Percentiles rank a stretch among this genome's conserved stretches.
Conservation (phyloP, 2,329 filamentous ascomycete species). For the Furcasterigmium furcatum region DNA sequence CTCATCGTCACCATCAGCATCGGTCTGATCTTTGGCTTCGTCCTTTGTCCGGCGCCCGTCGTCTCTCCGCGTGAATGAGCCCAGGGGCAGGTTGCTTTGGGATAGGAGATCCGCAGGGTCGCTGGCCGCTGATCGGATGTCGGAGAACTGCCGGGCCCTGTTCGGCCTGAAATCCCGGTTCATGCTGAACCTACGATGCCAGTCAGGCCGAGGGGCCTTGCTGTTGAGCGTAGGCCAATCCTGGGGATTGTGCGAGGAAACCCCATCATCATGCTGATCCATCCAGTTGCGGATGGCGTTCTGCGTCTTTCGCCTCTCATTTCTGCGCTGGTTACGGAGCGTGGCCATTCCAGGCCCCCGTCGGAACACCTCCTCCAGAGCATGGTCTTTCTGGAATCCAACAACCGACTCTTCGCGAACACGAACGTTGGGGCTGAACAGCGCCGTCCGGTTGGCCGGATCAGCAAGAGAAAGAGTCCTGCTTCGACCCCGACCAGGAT, state of each 20-base stretch:
- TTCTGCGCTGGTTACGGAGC: slow-evolving; percentile 55
- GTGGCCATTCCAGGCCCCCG: slow-evolving; percentile 63
- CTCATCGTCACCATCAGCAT: slow-evolving; percentile 88
- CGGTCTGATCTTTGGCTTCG: slow-evolving; percentile 61
- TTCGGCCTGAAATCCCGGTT: slow-evolving; percentile 42
- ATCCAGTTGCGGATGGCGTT: slow-evolving; percentile 90
- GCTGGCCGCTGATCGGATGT: slow-evolving; percentile 57
- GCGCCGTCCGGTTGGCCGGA: slow-evolving; percentile 49
- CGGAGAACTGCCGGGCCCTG: slow-evolving; percentile 48
- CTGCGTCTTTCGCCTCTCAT: slow-evolving; percentile 69
- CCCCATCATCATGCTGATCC: slow-evolving; percentile 61
- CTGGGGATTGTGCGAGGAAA: slow-evolving; percentile 33
- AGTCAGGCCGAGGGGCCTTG: slow-evolving; percentile 37
- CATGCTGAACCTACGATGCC: slow-evolving; percentile 51
- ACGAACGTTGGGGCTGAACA: slow-evolving; percentile 72
- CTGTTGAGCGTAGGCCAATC: slow-evolving; percentile 49
- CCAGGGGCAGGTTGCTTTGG: slow-evolving; percentile 1
- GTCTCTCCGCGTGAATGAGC: not conserved
- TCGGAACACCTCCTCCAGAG: slow-evolving; percentile 87
- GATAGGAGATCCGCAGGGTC: slow-evolving; percentile 63
- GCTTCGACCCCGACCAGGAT: slow-evolving; percentile 48
- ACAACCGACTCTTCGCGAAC: slow-evolving; percentile 83
- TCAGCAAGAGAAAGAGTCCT: slow-evolving; percentile 56
- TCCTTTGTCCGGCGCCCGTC: slow-evolving; percentile 8
- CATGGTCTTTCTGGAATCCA: slow-evolving; percentile 85